phyloP scores from a whole-genome alignment of 805 yeast genomes.

The Cephaloascus fragrans region DNA sequence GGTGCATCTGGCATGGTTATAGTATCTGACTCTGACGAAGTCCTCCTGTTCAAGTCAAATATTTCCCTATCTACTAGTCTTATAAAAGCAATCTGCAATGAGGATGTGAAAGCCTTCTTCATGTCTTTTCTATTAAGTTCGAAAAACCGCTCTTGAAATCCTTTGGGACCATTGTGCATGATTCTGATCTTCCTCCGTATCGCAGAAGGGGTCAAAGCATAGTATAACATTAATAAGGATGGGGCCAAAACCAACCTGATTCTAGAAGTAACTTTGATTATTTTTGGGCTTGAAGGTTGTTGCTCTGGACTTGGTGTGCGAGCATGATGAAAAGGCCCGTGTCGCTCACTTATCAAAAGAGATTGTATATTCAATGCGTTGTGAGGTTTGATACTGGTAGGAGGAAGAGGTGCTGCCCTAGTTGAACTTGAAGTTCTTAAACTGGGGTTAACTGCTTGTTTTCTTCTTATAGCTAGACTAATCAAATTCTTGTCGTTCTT shows the following conservation, averaged over 20 bases:
- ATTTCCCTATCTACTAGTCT: constrained; percentile 27
- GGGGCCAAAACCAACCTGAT: constrained; percentile 37
- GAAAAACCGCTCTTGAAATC: not conserved
- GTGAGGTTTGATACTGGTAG: no score
- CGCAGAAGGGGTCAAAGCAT: constrained; percentile 24
- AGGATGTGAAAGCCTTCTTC: not conserved
- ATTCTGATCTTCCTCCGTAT: constrained; percentile 11
- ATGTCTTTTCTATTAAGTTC: not conserved
- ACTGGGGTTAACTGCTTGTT: constrained; percentile 11
- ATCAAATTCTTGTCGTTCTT: constrained; percentile 5
- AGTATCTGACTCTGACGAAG: constrained; percentile 25
- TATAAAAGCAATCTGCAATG: constrained; percentile 14
- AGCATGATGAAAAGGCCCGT: constrained; percentile 2
- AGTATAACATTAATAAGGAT: constrained; percentile 31
- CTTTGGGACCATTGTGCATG: constrained; percentile 6
- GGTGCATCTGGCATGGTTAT: constrained; percentile 14
- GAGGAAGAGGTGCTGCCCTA: no score
- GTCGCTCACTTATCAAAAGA: no score
- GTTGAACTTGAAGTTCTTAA: constrained; percentile 3
- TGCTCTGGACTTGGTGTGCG: constrained; percentile 2
- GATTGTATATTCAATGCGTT: no score
- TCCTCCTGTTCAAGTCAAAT: constrained; percentile 24
- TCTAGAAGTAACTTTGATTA: constrained; percentile 41
- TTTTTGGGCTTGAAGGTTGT: constrained; percentile 27
- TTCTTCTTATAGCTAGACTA: constrained; percentile 21